These are phyloP conservation scores for Biscogniauxia sp. DNA, from an alignment of 2,329 filamentous ascomycete species.

Conservation along the genomic window DNA sequence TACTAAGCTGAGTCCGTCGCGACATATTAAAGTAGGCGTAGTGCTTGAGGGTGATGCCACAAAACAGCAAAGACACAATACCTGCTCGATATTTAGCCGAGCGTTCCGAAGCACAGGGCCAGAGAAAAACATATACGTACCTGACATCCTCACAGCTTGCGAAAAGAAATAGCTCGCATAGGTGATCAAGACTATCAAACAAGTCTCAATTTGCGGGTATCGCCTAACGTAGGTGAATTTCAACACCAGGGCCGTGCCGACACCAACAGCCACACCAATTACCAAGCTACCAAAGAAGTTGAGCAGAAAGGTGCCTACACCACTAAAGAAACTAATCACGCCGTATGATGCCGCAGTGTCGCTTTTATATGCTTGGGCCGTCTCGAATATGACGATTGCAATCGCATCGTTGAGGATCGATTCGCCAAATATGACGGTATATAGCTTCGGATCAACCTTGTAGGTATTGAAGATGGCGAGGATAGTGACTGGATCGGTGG, in stretches of 20 bases:
- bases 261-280: slow-evolving; percentile 84
- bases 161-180: slow-evolving; percentile 98
- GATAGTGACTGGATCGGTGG: slow-evolving; percentile 96
- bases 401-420: slow-evolving; percentile 98
- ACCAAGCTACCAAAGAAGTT: slow-evolving; percentile 94
- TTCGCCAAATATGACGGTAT: slow-evolving; percentile 98
- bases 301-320: slow-evolving; percentile 88
- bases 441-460: slow-evolving; percentile 97
- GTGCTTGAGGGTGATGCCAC: slow-evolving; percentile 96
- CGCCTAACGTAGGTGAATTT: slow-evolving; percentile 94
- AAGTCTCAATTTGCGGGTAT: slow-evolving; percentile 96
- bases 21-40: slow-evolving; percentile 99
- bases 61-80: slow-evolving; percentile 95
- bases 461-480: slow-evolving; percentile 98
- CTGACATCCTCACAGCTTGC: slow-evolving; percentile 92
- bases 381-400: slow-evolving; percentile 97
- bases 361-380: slow-evolving; percentile 86
- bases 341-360: slow-evolving; percentile 70
- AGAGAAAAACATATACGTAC: slow-evolving; percentile 50
- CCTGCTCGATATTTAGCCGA: slow-evolving; percentile 47
- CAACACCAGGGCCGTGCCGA: slow-evolving; percentile 80
- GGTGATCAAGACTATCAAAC: slow-evolving; percentile 86
- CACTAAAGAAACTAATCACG: slow-evolving; percentile 81
- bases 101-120: not conserved
- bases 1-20: slow-evolving; percentile 91